Base-by-base conservation (phyloP, 108 stramenopile species). In the Nannochloropsis gaditana region DNA sequence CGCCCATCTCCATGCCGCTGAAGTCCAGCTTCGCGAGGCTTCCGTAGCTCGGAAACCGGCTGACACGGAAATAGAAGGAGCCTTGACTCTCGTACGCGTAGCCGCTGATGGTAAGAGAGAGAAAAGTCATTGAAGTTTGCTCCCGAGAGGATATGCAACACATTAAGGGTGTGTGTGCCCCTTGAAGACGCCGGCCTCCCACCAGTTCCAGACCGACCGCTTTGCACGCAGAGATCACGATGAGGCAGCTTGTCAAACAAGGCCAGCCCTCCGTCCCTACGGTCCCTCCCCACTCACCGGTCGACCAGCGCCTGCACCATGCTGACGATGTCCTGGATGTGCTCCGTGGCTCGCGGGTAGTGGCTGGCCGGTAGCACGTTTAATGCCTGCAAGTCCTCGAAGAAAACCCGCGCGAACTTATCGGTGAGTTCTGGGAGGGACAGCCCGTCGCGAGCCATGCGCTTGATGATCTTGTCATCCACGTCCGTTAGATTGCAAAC, bases 401-500 rank as follows among this genome's bases (percentile, higher is more conserved):
- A 92, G 85, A 99, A 99, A 9, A 89, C 83, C 5, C 80, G 82
- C 85, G 95, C 95, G 87, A 89, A 96, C 87, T 94, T 94, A 45
- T 83, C 83, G 6, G 88, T 88, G 43, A 88, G 88, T 21, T 88
- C 85, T n/a, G 41, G 31, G 11, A 85, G 85, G 21, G 43, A 42
- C 82, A 88, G 82, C 11, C 84, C 84, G 43, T 88, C 88, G 17
- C 84, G 50, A 6, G 44, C 11, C 88, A 88, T 88, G 21, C 88
- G 85, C 59, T 92, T 87, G 73, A 99, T 96, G 80, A 99, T 99
- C 86, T 99, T 99, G 88, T 98, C 97, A 88, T 99, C 99, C 43
- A 99, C 95, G 88, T 99, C 99, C 11, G 99, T 99, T 21, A 99
- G 87, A 87, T 97, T 97, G 85, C 96, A 95, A 10, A 97, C 88